Conservation (phyloP, 495 filamentous ascomycete species). For the Saxophila tyrrhenica region DNA sequence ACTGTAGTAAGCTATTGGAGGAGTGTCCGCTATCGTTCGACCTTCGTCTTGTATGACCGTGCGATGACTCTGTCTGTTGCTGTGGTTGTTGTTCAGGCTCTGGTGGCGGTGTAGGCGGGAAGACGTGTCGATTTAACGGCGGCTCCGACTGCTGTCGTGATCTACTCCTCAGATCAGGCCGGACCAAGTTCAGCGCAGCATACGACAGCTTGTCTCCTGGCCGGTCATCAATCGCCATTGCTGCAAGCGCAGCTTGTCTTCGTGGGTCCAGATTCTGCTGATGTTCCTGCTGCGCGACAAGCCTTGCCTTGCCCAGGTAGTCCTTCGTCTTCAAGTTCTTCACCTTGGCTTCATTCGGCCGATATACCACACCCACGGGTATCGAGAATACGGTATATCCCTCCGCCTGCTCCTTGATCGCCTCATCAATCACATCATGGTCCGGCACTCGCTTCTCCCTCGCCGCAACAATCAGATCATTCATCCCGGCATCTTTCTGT, state of each 20-base stretch:
- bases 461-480: slow-evolving; percentile 82
- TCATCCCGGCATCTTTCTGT: slow-evolving; percentile 78
- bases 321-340: slow-evolving; percentile 95
- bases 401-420: slow-evolving; percentile 84
- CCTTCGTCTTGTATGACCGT: slow-evolving; percentile 3
- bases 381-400: slow-evolving; percentile 99
- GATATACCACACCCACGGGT: slow-evolving; percentile 86
- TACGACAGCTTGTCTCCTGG: slow-evolving; percentile 71
- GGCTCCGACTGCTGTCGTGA: slow-evolving; percentile 78
- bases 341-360: slow-evolving; percentile 94
- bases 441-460: slow-evolving; percentile 92
- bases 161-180: slow-evolving; percentile 61
- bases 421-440: slow-evolving; percentile 96
- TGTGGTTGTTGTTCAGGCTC: slow-evolving; percentile 62
- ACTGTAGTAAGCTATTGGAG: slow-evolving; percentile 21
- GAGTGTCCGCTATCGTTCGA: slow-evolving; percentile 11
- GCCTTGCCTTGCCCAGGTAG: slow-evolving; percentile 84
- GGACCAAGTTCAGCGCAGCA: slow-evolving; percentile 82
- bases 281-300: slow-evolving; percentile 88
- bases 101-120: slow-evolving; percentile 92
- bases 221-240: slow-evolving; percentile 55
- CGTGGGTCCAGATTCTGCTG: slow-evolving; percentile 22
- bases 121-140: slow-evolving; percentile 72
- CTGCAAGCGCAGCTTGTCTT: slow-evolving; percentile 23
- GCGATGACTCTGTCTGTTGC: slow-evolving; percentile 8